Evolutionary conservation across 441 rosid species (phyloP), one percentile per base, ranked within the genome.

Genomic region (Adansonia gregorii): DNA sequence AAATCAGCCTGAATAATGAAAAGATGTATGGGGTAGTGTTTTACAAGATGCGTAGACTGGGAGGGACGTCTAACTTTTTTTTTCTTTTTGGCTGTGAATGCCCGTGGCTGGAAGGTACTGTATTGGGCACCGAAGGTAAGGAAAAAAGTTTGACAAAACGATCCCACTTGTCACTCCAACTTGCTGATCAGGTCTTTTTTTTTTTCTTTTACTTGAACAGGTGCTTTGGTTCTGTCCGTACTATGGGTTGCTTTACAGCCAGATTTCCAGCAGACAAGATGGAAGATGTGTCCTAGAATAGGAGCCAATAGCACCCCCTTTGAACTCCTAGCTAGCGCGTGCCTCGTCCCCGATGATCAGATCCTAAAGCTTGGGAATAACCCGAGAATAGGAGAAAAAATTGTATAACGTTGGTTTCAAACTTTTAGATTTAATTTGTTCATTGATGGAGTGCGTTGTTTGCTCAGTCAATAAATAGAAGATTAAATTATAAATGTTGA

Each of bases 191-290:
- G 27, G 27, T 24, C 27, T 1, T 24, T 24, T 24, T 24, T 24
- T 24, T 24, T 24, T 24, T 24, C 76, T 64, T 43, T 55, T 27
- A 22, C 74, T 76, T 56, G 35, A 63, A 10, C 74, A 73, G 71
- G 73, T 78, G 86, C 76, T 68, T 24, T 19, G 55, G 14, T 17
- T 10, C 17, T 79, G 86, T 68, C 80, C 73, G 78, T 68, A 51
- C 71, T 35, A 6, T 4, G 20, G 74, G 72, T 63, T 39, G 74
- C 73, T 75, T 72, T 48, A 56, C 43, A 46, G 66, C 56, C 61
- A 67, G 35, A 35, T 48, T 43, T 49, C 43, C 43, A 70, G 68
- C 67, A 39, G 73, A 73, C 78, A 69, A 64, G 75, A 64, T 45
- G 46, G 81, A 49, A 17, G 70, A 72, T 72, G 61, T 55, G 4